Evolutionary conservation across 2,329 filamentous ascomycete genomes (phyloP), one percentile per base, ranked within the genome.

Genomic region (Rachicladosporium sp.): DNA sequence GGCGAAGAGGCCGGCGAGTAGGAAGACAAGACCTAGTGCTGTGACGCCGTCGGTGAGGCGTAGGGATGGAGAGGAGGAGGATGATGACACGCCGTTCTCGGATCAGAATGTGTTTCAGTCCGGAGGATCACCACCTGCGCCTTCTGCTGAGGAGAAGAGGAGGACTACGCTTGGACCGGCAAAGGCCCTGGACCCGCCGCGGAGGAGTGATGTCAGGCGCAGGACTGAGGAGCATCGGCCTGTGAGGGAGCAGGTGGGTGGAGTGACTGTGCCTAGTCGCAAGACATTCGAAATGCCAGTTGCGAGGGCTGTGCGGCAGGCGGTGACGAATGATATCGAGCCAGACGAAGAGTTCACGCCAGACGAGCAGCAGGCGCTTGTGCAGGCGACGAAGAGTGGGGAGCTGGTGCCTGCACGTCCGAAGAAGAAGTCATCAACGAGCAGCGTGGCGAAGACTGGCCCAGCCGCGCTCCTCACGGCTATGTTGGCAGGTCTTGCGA

Each of bases 331-430:
- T 11, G 63, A 68, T 38, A 57, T 84, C 4, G 80, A 87, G 44
- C 70, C 79, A 0, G 84, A 83, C 3, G 91, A 96, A 59, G 91
- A 98, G 54, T 98, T 96, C 49, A 94, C 88, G 1, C 84, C 88
- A 0, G 86, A 95, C 47, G 89, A 85, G 55, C 82, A 88, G 60
- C 66, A 85, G 10, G 83, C 87, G 47, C 65, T 93, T 10, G 86
- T 80, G n/a, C 71, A 72, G 37, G 81, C 88, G 47, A 74, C 80
- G 37, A 52, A 54, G 36, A 42, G 52, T 27, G 54, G 54, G 11
- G 66, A 69, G 41, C 70, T 75, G 23, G 53, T 68, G 4, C 59
- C 64, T 6, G 56, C 60, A 6, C 46, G 51, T 10, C 52, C 50
- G 19, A 61, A 65, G 47, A 58, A 66, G 49, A 55, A 51, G 32